phyloP scores from a whole-genome alignment of 2,329 filamentous ascomycete genomes.

The Fusarium papillatum region DNA sequence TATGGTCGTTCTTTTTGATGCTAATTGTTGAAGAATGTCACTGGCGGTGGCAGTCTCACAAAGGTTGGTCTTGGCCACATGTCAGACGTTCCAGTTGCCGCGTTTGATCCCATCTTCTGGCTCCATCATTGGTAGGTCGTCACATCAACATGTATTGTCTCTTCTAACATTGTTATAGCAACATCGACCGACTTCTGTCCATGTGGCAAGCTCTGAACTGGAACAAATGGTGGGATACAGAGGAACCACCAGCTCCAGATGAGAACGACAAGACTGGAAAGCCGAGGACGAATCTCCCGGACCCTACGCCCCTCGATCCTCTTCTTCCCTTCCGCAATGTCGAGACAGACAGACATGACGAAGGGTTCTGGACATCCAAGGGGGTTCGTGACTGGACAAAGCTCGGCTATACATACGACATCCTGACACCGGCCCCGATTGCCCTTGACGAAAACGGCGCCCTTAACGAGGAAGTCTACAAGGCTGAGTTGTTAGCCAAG shows the following conservation, averaged over 20 bases:
- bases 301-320: background rate
- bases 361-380: slow-evolving; percentile 10
- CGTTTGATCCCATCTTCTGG: slow-evolving; percentile 76
- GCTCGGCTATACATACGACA: slow-evolving; percentile 14
- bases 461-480: slow-evolving; percentile 6
- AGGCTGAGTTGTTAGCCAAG: background rate
- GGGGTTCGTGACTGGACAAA: slow-evolving; percentile 15
- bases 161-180: background rate
- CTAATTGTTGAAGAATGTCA: background rate
- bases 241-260: background rate
- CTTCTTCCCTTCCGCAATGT: slow-evolving; percentile 21
- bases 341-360: background rate
- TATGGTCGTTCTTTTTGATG: background rate
- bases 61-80: slow-evolving; percentile 61
- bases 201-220: slow-evolving; percentile 30
- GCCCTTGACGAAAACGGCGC: background rate
- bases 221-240: slow-evolving; percentile 18
- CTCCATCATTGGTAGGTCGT: slow-evolving; percentile 64
- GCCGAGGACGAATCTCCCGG: background rate
- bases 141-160: no score
- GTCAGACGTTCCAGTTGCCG: slow-evolving; percentile 66
- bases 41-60: background rate
- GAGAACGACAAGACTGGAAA: background rate
- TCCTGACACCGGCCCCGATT: background rate
- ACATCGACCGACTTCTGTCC: slow-evolving; percentile 25